Percentiles rank a stretch among this genome's conserved stretches.
These are phyloP conservation scores for Komagataea norvegica DNA, from an alignment of 1,139 yeast species.

Conservation along the genomic window DNA sequence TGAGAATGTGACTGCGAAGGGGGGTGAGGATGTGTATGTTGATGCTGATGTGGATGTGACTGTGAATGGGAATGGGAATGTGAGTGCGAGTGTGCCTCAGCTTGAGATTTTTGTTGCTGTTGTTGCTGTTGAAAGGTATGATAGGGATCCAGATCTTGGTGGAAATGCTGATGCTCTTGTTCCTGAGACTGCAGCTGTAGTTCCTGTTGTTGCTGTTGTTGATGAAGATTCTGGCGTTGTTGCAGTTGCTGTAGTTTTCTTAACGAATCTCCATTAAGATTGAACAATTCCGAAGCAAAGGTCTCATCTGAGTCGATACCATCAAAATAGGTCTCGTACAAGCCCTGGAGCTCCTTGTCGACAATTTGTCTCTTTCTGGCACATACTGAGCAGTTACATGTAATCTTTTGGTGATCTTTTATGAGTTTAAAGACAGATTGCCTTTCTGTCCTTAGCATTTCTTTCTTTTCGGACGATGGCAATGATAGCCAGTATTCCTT, in stretches of 20 bases:
- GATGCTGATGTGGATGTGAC: neutral
- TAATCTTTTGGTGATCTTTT: conserved; percentile 49
- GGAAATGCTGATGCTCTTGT: conserved; percentile 2
- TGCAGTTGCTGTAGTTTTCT: conserved; percentile 4
- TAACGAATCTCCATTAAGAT: conserved; percentile 7
- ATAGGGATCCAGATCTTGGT: neutral
- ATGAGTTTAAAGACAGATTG: conserved; percentile 63
- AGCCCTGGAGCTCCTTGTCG: conserved; percentile 74
- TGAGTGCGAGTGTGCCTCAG: no score
- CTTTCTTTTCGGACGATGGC: conserved; percentile 53
- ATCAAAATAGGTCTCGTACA: conserved; percentile 52
- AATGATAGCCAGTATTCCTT: conserved; percentile 69
- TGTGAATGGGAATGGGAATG: neutral
- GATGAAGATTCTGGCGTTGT: neutral
- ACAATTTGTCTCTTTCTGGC: conserved; percentile 70
- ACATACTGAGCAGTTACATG: conserved; percentile 75
- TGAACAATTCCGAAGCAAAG: conserved; percentile 20
- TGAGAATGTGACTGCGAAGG: no score
- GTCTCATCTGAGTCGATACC: conserved; percentile 19
- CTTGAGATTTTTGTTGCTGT: neutral
- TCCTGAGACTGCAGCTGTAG: conserved; percentile 1
- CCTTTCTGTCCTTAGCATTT: conserved; percentile 64
- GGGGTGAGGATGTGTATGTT: neutral
- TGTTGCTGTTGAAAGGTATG: neutral
- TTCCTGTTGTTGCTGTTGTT: conserved; percentile 7